Base-by-base conservation (phyloP, 495 filamentous ascomycete genomes). In the Talaromyces ruber region DNA sequence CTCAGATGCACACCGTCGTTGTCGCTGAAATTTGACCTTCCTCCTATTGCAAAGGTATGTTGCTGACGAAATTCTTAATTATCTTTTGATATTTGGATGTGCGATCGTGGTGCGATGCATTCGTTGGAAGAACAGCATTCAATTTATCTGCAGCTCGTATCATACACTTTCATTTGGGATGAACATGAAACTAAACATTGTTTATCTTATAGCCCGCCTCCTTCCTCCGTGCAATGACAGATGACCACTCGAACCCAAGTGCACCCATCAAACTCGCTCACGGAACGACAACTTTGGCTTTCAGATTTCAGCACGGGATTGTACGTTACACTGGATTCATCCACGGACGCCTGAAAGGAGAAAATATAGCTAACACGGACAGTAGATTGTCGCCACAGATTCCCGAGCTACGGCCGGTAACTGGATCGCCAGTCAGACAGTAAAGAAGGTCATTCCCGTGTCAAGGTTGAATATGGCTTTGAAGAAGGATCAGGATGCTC, bases 191-290 rank as follows among this genome's bases (percentile, higher is more conserved):
- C 51, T 54, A 28, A 34, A 52, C 5, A 60, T 18, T 51, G 39
- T 62, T 34, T 25, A 52, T 21, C 32, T 63, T 68, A n/a, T 66
- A 95, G 90, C 86, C 87, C 58, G 86, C 91, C 37, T 84, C 92
- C 62, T 98, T 93, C 86, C 92, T 98, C 70, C 93, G 94, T 72
- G 90, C 95, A 57, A 91, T 89, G 77, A 97, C 94, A 65, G 94
- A 98, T 77, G 94, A 98, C 85, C 85, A 92, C 76, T 86, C 92
- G 64, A 98, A 98, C 79, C 93, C 95, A 58, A 85, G 87, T 74
- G 96, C 91, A 74, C 94, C 94, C 51, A 98, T 98, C 81, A 98
- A 98, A 84, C 88, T 98, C 70, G 95, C 95, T 47, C 95, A 98
- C 84, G 94, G 94, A 72, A 98, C 94, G 53, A 98, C 94, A 63